Base-by-base conservation (phyloP, 2,329 filamentous ascomycete genomes). In the Ophiostoma angusticollis region DNA sequence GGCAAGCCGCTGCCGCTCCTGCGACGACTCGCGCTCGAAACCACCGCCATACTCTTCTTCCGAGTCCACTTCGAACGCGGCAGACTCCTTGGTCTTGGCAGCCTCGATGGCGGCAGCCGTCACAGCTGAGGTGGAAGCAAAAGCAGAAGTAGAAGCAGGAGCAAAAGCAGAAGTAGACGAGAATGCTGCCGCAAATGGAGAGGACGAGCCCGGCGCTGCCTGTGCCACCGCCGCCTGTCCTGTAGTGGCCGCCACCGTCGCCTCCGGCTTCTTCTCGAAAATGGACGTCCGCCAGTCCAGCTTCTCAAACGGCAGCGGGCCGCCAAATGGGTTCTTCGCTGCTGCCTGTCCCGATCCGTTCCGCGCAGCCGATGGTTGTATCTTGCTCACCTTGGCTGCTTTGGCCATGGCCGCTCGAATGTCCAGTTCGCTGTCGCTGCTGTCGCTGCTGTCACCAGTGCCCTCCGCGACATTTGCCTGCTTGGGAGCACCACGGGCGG, bases 281-380 rank as follows among this genome's bases (percentile, higher is more conserved):
- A 77, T 63, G 1, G 67, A 70, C 3, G 73, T 78, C 37, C 73
- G 78, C 67, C 72, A 77, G 31, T 81, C 76, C 2, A 94, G 67
- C 52, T 85, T 89, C 49, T 94, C 86, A 52, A 98, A 98, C 0
- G 91, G 91, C 5, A 98, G 59, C 0, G 87, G 85, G 0, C 89
- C 89, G 47, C 74, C 74, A 52, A 93, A 75, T 0, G 74, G 67
- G 49, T 76, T 74, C 47, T 72, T 74, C 25, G 70, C n/a, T n/a
- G n/a, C n/a, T n/a, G n/a, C n/a, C n/a, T n/a, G n/a, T n/a, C n/a
- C n/a, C n/a, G n/a, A n/a, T n/a, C n/a, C n/a, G n/a, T n/a, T n/a
- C n/a, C n/a, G n/a, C 2, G 57, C 56, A 30, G 57, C 61, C 14
- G 56, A 55, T 30, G 55, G 47, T 29, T 67, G 68, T 52, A 75